Conservation (phyloP, 352 stramenopile genomes). For the Globisporangium ultimum region DNA sequence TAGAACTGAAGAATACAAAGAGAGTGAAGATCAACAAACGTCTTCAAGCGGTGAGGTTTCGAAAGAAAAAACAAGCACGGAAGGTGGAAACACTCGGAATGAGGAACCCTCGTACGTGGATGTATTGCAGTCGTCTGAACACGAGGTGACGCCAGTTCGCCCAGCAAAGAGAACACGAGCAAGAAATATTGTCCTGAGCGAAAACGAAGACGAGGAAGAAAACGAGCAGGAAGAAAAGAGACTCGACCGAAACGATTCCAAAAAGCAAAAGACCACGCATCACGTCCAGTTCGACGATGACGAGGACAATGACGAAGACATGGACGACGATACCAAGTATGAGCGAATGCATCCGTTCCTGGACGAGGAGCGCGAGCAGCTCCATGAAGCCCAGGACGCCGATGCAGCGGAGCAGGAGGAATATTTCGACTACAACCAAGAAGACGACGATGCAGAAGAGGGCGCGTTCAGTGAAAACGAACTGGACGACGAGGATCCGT, state of each 20-base stretch:
- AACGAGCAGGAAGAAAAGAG: constrained; percentile 6
- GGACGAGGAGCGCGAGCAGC: constrained; percentile 24
- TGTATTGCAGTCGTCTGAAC: neutral
- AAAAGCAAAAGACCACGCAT: neutral
- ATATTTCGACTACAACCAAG: neutral
- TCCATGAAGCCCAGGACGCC: constrained; percentile 13
- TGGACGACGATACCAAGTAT: constrained; percentile 15
- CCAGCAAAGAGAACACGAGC: neutral
- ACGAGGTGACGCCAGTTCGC: constrained; percentile 8
- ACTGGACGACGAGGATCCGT: too few species aligned
- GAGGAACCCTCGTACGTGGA: neutral
- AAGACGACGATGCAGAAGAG: constrained; percentile 3
- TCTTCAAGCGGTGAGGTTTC: neutral
- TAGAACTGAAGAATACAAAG: neutral
- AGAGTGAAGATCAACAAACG: neutral
- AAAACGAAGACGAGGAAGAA: constrained; percentile 8
- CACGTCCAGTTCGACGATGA: constrained; percentile 16
- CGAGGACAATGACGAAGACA: constrained; percentile 20
- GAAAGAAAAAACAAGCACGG: neutral
- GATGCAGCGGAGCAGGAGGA: constrained; percentile 5
- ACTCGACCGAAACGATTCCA: neutral
- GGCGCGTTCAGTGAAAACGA: constrained; percentile 2
- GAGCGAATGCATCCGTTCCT: constrained; percentile 13
- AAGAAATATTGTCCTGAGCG: constrained; percentile 7
- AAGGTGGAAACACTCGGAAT: neutral